Conservation (phyloP, 2,329 filamentous ascomycete genomes). For the Aureobasidium sp. region DNA sequence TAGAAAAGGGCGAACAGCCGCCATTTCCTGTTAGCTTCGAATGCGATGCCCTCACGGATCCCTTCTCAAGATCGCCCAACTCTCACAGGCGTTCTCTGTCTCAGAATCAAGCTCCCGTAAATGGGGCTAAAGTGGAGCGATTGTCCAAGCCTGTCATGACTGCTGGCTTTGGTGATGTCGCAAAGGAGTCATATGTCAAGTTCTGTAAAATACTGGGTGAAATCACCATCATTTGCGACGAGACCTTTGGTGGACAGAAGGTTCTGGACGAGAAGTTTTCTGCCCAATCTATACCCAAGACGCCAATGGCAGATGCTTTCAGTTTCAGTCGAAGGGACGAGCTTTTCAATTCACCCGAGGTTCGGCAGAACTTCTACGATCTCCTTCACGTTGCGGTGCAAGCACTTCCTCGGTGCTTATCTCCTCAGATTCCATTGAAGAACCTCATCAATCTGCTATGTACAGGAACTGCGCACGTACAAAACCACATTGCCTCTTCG, state of each 20-base stretch:
- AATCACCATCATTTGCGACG: slow-evolving; percentile 93
- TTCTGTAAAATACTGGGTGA: slow-evolving; percentile 95
- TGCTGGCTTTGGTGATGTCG: slow-evolving; percentile 59
- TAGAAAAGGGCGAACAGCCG: slow-evolving; percentile 77
- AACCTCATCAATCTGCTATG: slow-evolving; percentile 90
- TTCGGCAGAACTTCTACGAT: slow-evolving; percentile 93
- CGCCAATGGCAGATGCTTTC: slow-evolving; percentile 89
- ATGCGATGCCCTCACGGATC: slow-evolving; percentile 35
- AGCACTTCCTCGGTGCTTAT: slow-evolving; percentile 86
- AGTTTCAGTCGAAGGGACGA: slow-evolving; percentile 81
- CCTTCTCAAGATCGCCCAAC: slow-evolving; percentile 27
- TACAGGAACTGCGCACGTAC: slow-evolving; percentile 92
- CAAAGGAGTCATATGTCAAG: slow-evolving; percentile 75
- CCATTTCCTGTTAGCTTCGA: slow-evolving; percentile 68
- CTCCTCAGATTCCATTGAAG: slow-evolving; percentile 84
- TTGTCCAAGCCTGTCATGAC: slow-evolving; percentile 56
- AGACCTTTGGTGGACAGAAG: slow-evolving; percentile 92
- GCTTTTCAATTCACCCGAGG: slow-evolving; percentile 61
- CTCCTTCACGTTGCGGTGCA: slow-evolving; percentile 92
- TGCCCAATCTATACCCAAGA: slow-evolving; percentile 77
- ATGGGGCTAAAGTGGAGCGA: slow-evolving; percentile 49
- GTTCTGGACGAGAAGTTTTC: slow-evolving; percentile 92
- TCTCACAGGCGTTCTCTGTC: slow-evolving; percentile 27
- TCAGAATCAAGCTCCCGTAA: slow-evolving; percentile 24
- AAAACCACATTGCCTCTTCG: slow-evolving; percentile 82